Base-by-base conservation (phyloP, 164 flowering plant species). In the Chloranthus sessilifolius region DNA sequence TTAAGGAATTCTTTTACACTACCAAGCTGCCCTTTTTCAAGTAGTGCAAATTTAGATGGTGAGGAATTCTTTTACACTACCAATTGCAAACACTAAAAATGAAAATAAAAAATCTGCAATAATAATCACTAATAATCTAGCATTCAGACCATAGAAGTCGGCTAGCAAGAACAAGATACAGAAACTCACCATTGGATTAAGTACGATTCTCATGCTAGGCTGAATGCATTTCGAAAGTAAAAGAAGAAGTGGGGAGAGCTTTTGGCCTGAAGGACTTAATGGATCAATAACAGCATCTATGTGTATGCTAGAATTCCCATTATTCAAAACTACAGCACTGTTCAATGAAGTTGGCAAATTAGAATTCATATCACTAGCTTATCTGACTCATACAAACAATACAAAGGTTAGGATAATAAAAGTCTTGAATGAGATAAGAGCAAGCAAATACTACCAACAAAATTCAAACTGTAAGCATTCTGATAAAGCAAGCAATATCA, bases 261-360 rank as follows among this genome's bases (percentile, higher is more conserved):
- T 92, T 64, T 92, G 99, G 45, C 89, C 95, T 12, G 70, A 41
- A 9, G 94, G 68, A 66, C 99, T 88, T 62, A 92, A 72, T 37
- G 99, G 99, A 76, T 92, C 99, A 69, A 92, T 59, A 28, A 92
- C 97, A 47, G 91, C 97, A 77, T 92, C 99, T 25, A 92, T 78
- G 54, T 92, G 99, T 57, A 92, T 72, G 65, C 73, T 72, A 30
- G 95, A 70, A 58, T 76, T 69, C 45, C 78, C 95, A 68, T 72
- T 71, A 21, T 62, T 41, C 31, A 86, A 37, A 47, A 80, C 62
- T 64, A 92, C 79, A 53, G 99, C 97, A 73, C 99, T 92, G 83
- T 14, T 40, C 4, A 58, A 46, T 33, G 2, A 56, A 12, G 7
- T n/a, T n/a, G n/a, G 28, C 49, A 43, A 33, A 30, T 20, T 12